Evolutionary conservation across 805 yeast species (phyloP), one percentile per base, ranked within the genome.

Genomic region (Wickerhamomyces alni): DNA sequence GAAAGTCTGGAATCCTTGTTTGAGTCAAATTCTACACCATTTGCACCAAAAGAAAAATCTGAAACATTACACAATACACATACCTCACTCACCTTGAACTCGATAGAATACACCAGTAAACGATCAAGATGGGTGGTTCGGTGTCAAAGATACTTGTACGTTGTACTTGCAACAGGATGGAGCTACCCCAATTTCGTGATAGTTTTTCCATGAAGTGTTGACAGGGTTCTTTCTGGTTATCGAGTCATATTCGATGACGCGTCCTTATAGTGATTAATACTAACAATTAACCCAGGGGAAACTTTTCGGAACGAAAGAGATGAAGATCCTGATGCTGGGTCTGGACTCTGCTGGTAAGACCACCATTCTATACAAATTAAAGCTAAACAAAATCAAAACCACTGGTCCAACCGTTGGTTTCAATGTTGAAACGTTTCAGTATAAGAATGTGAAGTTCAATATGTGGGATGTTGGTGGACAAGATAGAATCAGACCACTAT

Each of bases 391-490:
- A 54, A 74, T 84, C 29, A 72, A 73, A 45, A 78, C 85, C 32
- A 85, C 95, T 0, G 93, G 87, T 5, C 96, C 96, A 17, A 89
- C 96, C 0, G 95, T 87, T 17, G 96, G 96, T 2, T 89, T 89
- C 67, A 89, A 89, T 63, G 93, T 86, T 36, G 95, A 86, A 62
- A 82, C 91, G 4, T 86, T 86, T 46, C 78, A 83, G 42, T 85
- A 82, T 62, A 82, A 81, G 59, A 84, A 84, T 60, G 81, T 85
- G 42, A 80, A 84, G 41, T 84, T 86, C 66, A 87, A 87, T 44
- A 88, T 86, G 58, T 86, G 95, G 95, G 95, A 86, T 62, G 93
- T 93, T 45, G 97, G 97, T 65, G 97, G 96, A 59, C 97, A 87
- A 67, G 94, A 85, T 55, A 72, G 94, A 61, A 76, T 88, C 51